Evolutionary conservation across 2,329 filamentous ascomycete species (phyloP).

Genomic region (Penicillium freii): DNA sequence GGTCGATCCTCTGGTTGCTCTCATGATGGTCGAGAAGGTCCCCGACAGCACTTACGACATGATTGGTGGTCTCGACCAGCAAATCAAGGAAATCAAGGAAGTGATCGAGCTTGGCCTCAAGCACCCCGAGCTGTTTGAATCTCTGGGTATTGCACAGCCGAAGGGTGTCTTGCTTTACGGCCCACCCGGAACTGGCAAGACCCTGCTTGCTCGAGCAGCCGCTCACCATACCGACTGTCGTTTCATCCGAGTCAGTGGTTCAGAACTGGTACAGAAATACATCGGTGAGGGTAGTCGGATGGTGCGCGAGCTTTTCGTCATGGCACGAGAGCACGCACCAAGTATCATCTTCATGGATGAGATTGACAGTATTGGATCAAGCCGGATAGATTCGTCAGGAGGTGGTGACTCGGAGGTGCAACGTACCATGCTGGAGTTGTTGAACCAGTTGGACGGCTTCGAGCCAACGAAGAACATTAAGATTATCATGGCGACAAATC

Average conservation of each 20-base stretch:
- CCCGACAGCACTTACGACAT: conserved; percentile 99
- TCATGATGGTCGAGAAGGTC: conserved; percentile 99
- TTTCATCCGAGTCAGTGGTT: conserved; percentile 95
- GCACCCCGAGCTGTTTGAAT: conserved; percentile 97
- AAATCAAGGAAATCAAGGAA: conserved; percentile 99
- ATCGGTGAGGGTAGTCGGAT: conserved; percentile 97
- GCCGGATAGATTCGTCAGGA: conserved; percentile 90
- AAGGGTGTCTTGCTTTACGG: conserved; percentile 97
- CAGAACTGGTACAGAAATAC: conserved; percentile 97
- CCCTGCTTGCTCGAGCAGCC: conserved; percentile 87
- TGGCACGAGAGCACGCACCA: conserved; percentile 96
- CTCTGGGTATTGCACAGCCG: conserved; percentile 95
- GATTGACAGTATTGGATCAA: conserved; percentile 97
- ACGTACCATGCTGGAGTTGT: conserved; percentile 94
- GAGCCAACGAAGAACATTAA: conserved; percentile 99
- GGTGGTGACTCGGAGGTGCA: conserved; percentile 97
- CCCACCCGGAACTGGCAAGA: conserved; percentile 95
- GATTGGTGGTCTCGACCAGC: conserved; percentile 97
- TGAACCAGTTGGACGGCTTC: conserved; percentile 98
- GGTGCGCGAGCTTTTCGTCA: conserved; percentile 98
- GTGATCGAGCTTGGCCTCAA: conserved; percentile 98
- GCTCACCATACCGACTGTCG: conserved; percentile 99
- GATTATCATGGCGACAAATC: conserved; percentile 99
- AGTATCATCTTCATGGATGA: conserved; percentile 99
- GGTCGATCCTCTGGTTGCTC: conserved; percentile 94